Evolutionary conservation across 2,329 filamentous ascomycete genomes (phyloP).

Genomic region (Botryotinia narcissicola): DNA sequence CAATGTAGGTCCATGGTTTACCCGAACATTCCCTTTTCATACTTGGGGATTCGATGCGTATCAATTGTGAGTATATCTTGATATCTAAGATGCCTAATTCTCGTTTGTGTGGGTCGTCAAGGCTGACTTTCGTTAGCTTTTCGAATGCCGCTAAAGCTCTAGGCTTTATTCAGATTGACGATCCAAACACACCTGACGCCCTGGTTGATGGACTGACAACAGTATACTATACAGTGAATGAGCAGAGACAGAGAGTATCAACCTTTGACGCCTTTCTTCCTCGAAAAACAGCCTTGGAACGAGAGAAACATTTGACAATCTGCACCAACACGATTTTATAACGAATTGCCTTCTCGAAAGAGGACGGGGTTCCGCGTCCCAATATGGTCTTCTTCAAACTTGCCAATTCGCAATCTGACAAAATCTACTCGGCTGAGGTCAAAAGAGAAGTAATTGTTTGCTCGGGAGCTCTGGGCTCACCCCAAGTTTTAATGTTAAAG

Average conservation of each 20-base stretch:
- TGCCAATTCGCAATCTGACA: conserved; percentile 1
- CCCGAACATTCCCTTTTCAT: neutral
- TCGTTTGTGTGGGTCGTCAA: neutral
- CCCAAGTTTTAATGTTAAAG: conserved; percentile 23
- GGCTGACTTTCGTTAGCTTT: conserved; percentile 12
- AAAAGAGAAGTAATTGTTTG: conserved; percentile 21
- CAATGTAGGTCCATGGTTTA: neutral
- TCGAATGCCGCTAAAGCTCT: neutral
- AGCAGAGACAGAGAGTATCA: conserved; percentile 21
- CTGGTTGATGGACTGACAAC: conserved; percentile 16
- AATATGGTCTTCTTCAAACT: conserved; percentile 9
- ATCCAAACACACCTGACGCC: conserved; percentile 17
- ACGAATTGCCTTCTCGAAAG: conserved; percentile 11
- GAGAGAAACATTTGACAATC: conserved; percentile 19
- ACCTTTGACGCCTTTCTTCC: conserved; percentile 22
- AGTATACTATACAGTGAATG: conserved; percentile 15
- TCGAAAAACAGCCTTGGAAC: conserved; percentile 2
- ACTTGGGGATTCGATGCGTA: conserved; percentile 1
- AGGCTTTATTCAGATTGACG: conserved; percentile 16
- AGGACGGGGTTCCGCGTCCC: neutral
- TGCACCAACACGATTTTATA: conserved; percentile 20
- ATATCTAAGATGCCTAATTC: neutral
- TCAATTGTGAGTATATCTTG: neutral
- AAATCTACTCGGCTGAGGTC: conserved; percentile 13
- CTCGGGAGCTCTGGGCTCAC: conserved; percentile 16